Percentiles rank a stretch among this genome's conserved stretches.
These are phyloP conservation scores for Podila horticola DNA, from an alignment of 192 early-diverging fungal species.

Conservation along the genomic window DNA sequence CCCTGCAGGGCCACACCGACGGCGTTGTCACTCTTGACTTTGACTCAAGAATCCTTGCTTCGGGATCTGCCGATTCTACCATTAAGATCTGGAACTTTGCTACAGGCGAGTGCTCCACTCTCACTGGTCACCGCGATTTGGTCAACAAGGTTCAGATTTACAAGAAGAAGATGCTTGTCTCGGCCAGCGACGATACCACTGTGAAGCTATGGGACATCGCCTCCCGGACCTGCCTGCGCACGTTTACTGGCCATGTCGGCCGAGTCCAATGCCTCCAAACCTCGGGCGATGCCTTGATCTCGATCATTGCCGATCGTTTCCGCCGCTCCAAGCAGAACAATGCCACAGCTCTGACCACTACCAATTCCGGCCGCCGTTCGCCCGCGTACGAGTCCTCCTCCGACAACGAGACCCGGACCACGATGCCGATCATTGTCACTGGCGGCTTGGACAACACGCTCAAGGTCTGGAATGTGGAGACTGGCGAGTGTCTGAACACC, in stretches of 20 bases:
- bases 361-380: slow-evolving; percentile 1
- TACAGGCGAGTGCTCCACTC: slow-evolving; percentile 69
- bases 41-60: slow-evolving; percentile 78
- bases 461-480: slow-evolving; percentile 89
- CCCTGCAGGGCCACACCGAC: slow-evolving; percentile 77
- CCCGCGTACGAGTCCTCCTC: slow-evolving; percentile 27
- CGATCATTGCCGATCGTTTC: slow-evolving; percentile 18
- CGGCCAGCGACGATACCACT: slow-evolving; percentile 90
- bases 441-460: slow-evolving; percentile 88
- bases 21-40: slow-evolving; percentile 89
- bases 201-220: slow-evolving; percentile 87
- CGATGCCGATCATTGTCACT: slow-evolving; percentile 72
- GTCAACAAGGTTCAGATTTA: slow-evolving; percentile 90
- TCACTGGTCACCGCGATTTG: slow-evolving; percentile 89
- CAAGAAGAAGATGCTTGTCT: slow-evolving; percentile 73
- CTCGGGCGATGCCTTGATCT: slow-evolving; percentile 35
- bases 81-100: slow-evolving; percentile 89
- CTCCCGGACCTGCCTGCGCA: slow-evolving; percentile 71
- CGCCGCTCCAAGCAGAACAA: slow-evolving; percentile 4
- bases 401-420: slow-evolving; percentile 23
- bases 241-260: slow-evolving; percentile 75
- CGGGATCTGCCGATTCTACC: slow-evolving; percentile 84
- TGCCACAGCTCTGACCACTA: neutral
- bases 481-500: slow-evolving; percentile 79
- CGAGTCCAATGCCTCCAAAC: slow-evolving; percentile 71